Evolutionary conservation across 768 basidiomycete species (phyloP), one percentile per base, ranked within the genome.

Genomic region (Amanita fuliginea): DNA sequence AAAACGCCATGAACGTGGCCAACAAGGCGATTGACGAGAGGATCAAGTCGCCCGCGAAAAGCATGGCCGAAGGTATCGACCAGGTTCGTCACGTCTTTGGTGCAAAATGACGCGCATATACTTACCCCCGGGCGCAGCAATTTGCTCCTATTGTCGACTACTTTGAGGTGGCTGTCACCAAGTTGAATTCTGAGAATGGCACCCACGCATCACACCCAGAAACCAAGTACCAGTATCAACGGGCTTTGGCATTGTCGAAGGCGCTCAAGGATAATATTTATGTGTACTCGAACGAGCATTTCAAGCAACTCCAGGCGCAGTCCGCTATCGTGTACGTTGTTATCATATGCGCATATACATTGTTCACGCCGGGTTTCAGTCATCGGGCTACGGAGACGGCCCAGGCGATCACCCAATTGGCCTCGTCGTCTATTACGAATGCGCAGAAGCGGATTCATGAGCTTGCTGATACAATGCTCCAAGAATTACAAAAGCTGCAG

Each of bases 91-190:
- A n/a, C n/a, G 49, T 46, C 51, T 47, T 37, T 44, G 19, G 56
- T 59, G 57, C 14, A 24, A n/a, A 18, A 41, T 53, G 53, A 32
- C 48, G 51, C 51, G 46, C 36, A 30, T 51, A 55, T 24, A 42
- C 43, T 47, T 24, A 47, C 43, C 21, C n/a, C 35, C n/a, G 44
- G 9, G 53, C 16, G 3, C 55, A 86, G 84, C 71, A 73, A 56
- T 78, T 89, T 57, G 62, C 83, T n/a, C 86, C 88, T 37, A 67
- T 89, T 44, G 78, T 91, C 30, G 77, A 89, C 59, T 81, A 78
- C 56, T 68, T 89, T 48, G 80, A 83, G 61, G 70, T 67, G 18
- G 76, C 78, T 9, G 74, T 83, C 42, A 61, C 64, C 19, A 62
- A 74, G 47, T 75, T 76, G 61, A 68, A 64, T 41, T 66, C 69